These are phyloP conservation scores for Yamadazyma mexicana DNA, from an alignment of 1,139 yeast genomes.

Conservation along the genomic window DNA sequence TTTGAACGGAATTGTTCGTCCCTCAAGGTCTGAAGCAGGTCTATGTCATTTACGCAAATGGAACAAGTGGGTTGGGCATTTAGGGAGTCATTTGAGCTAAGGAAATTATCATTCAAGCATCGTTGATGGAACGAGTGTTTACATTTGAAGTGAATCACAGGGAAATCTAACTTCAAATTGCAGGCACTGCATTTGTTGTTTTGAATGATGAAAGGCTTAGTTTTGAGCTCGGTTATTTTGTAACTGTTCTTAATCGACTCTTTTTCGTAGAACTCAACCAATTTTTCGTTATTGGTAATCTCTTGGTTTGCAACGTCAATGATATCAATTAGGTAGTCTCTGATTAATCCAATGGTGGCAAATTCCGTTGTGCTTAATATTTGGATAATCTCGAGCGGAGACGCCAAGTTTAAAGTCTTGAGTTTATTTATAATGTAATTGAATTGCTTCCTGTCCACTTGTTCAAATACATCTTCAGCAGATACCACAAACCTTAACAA, in stretches of 20 bases:
- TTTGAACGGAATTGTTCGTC: slow-evolving; percentile 61
- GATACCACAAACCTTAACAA: slow-evolving; percentile 70
- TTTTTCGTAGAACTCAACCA: slow-evolving; percentile 64
- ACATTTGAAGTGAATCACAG: slow-evolving; percentile 83
- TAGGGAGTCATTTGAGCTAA: slow-evolving; percentile 18
- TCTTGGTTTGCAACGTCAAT: slow-evolving; percentile 64
- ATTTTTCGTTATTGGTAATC: slow-evolving; percentile 63
- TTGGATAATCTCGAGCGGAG: slow-evolving; percentile 77
- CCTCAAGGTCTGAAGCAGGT: slow-evolving; percentile 60
- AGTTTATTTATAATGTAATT: slow-evolving; percentile 52
- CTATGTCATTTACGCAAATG: slow-evolving; percentile 65
- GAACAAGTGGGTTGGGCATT: slow-evolving; percentile 54
- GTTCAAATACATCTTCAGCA: slow-evolving; percentile 49
- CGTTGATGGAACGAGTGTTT: slow-evolving; percentile 84
- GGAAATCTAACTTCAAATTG: slow-evolving; percentile 66
- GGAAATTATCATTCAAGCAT: slow-evolving; percentile 58
- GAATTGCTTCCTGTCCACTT: slow-evolving; percentile 56
- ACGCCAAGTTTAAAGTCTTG: slow-evolving; percentile 52
- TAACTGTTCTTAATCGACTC: slow-evolving; percentile 62
- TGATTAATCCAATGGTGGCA: slow-evolving; percentile 72
- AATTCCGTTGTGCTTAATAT: slow-evolving; percentile 54
- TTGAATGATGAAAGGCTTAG: slow-evolving; percentile 64
- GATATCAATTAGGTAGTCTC: slow-evolving; percentile 64
- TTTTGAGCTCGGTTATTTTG: slow-evolving; percentile 51
- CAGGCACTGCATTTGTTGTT: slow-evolving; percentile 75